A percentile compares a stretch with the other conserved stretches of the same genome.
These are phyloP conservation scores for Beauveria asiatica DNA, from an alignment of 2,329 filamentous ascomycete genomes.

Conservation along the genomic window DNA sequence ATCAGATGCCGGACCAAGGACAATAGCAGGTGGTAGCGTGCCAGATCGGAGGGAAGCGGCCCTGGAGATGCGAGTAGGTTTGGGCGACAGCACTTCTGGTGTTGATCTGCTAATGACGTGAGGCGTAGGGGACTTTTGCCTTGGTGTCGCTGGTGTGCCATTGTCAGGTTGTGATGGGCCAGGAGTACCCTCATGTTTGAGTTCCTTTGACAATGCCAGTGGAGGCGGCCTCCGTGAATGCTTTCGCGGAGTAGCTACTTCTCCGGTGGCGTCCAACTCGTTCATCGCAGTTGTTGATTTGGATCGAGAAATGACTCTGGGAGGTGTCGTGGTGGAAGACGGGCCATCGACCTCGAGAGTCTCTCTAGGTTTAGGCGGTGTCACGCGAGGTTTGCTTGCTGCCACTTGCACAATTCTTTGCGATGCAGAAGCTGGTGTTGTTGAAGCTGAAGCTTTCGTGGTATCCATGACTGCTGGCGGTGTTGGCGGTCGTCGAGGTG, in stretches of 20 bases:
- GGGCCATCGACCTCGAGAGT: background rate
- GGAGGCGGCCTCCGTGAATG: background rate
- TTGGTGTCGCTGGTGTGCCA: background rate
- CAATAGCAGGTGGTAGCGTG: constrained; percentile 20
- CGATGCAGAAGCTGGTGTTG: background rate
- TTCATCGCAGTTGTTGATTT: background rate
- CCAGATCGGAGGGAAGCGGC: constrained; percentile 22
- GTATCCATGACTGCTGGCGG: background rate
- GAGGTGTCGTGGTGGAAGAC: background rate
- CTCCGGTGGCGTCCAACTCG: background rate
- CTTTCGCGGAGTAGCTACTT: background rate
- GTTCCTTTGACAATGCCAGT: background rate
- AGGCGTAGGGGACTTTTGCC: constrained; percentile 14
- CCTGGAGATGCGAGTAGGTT: constrained; percentile 24
- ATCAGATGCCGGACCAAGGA: constrained; percentile 16
- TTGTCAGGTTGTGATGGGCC: background rate
- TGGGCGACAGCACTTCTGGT: constrained; percentile 22
- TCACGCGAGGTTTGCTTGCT: constrained; percentile 7
- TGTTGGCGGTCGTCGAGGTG: background rate
- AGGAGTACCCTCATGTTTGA: background rate
- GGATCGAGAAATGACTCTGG: background rate
- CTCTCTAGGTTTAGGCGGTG: background rate
- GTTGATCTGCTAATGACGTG: constrained; percentile 13
- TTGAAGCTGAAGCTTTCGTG: background rate
- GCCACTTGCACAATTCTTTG: background rate